Evolutionary conservation across 2,329 filamentous ascomycete species (phyloP).

Genomic region (Aspergillus texensis): DNA sequence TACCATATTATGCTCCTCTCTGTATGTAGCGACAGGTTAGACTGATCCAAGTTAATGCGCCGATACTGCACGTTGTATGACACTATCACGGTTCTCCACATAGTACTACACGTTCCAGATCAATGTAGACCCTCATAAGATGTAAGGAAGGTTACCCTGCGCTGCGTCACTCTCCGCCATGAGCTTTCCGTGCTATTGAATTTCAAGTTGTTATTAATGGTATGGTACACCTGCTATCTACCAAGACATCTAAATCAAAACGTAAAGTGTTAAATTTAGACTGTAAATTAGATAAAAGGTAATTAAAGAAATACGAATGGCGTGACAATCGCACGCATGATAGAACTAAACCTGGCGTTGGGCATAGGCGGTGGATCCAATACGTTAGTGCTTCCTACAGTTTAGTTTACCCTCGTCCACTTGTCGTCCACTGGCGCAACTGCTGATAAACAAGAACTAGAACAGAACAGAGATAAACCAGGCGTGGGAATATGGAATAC

Average conservation of each 20-base stretch:
- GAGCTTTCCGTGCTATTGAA: neutral
- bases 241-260: neutral
- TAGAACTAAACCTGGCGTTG: neutral
- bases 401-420: neutral
- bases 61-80: neutral
- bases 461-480: neutral
- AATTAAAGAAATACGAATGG: slow-evolving; percentile 11
- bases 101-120: neutral
- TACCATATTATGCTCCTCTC: neutral
- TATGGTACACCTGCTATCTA: neutral
- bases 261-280: neutral
- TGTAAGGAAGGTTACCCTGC: neutral
- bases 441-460: neutral
- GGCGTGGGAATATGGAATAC: neutral
- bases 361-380: neutral
- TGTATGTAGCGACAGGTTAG: neutral
- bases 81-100: neutral
- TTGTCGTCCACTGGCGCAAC: neutral
- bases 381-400: neutral
- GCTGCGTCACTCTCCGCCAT: neutral
- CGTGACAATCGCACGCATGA: neutral
- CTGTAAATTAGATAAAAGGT: slow-evolving; percentile 4
- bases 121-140: neutral
- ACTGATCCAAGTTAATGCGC: neutral
- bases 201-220: neutral